Percentiles rank a stretch among this genome's conserved stretches.
Evolutionary conservation across 768 basidiomycete genomes (phyloP).

Genomic region (Coprinopsis strossmayeri): DNA sequence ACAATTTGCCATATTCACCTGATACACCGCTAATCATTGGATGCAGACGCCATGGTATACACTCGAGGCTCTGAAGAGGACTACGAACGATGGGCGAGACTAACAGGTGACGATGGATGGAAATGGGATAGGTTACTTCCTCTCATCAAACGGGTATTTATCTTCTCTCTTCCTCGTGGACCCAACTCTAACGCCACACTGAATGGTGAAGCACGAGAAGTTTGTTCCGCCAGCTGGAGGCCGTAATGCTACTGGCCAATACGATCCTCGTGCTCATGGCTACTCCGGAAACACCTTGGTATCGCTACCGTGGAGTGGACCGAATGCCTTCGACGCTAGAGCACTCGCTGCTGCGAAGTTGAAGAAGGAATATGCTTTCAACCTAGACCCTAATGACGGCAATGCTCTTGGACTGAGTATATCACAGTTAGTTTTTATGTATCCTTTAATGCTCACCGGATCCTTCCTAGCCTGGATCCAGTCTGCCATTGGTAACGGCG

Average conservation of each 20-base stretch:
- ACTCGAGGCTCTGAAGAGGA: constrained; percentile 28
- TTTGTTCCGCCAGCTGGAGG: constrained; percentile 5
- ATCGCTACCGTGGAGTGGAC: constrained; percentile 1
- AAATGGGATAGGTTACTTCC: constrained; percentile 24
- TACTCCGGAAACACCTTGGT: constrained; percentile 5
- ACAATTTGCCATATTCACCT: too few relatives aligned
- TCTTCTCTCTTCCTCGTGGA: background rate
- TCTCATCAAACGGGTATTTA: constrained; percentile 19
- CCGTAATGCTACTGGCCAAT: constrained; percentile 9
- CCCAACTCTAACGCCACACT: background rate
- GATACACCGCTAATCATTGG: too few relatives aligned
- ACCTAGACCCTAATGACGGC: constrained; percentile 11
- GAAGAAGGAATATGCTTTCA: constrained; percentile 9
- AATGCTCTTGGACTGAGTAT: constrained; percentile 8
- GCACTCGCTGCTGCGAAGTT: constrained; percentile 2
- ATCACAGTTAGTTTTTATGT: too few relatives aligned
- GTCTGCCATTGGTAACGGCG: constrained; percentile 11
- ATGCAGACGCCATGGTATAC: constrained; percentile 22
- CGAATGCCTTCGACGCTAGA: constrained; percentile 9
- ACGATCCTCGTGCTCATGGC: constrained; percentile 10
- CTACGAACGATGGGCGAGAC: constrained; percentile 24
- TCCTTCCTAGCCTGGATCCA: constrained; percentile 13
- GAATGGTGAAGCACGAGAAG: constrained; percentile 1
- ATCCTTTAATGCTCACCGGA: too few relatives aligned
- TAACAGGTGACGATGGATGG: constrained; percentile 25